Evolutionary conservation across 768 basidiomycete genomes (phyloP), one percentile per base, ranked within the genome.

Genomic region (Lentinula raphanica): DNA sequence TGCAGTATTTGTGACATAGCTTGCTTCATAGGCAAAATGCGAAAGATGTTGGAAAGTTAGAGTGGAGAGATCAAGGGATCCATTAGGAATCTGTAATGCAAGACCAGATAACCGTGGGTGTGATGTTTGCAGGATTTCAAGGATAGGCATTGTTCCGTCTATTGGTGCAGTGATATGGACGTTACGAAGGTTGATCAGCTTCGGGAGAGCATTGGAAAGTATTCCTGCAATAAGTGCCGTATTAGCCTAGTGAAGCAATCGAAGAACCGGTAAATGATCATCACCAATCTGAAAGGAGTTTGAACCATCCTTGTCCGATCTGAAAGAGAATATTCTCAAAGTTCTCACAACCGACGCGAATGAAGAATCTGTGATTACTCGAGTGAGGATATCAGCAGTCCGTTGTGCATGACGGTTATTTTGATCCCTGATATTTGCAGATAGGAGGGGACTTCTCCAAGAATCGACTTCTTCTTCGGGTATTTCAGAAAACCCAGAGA

Each of bases 321-420:
- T 71, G 17, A 79, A 74, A 3, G 84, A 83, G 64, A 81, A 86
- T 32, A 90, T 79, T 25, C 80, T 76, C 59, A 89, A 62, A 15
- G 81, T 83, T 63, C 75, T 73, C 40, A 89, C 79, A 21, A 80
- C 77, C 49, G 74, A 71, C 0, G 87, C 84, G 60, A 88, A 89
- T 3, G 73, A 66, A 0, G 76, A 64, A 64, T 89, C 85, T 13
- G 81, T 75, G 48, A 88, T 83, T 57, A 89, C 79, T 32, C 84
- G 75, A 0, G 84, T 85, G 36, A 90, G 74, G 56, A 90, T 85
- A 62, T 88, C 88, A 3, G 87, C 87, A 60, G 80, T 87, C 17
- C 86, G 80, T 59, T 83, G 85, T 0, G 82, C 81, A 66, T 85
- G 81, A 62, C 79, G 74, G 15, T 71, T 72, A 49, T 84, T 79